phyloP scores from a whole-genome alignment of 2,329 filamentous ascomycete species.

The Colletotrichum limetticola region DNA sequence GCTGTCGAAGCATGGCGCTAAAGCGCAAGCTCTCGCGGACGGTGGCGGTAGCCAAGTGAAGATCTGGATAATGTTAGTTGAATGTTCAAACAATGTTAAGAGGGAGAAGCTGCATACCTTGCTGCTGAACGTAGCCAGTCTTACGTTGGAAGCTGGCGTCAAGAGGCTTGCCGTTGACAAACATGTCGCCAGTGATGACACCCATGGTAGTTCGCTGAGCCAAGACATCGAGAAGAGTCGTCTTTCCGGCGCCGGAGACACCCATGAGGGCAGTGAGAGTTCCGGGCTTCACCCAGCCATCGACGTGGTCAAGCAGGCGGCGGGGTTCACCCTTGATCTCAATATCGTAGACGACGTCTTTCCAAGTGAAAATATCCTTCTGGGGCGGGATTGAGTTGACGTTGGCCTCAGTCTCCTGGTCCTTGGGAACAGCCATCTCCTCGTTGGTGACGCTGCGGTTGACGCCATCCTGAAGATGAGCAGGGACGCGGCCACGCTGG shows the following conservation, averaged over 20 bases:
- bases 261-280: slow-evolving; percentile 85
- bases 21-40: slow-evolving; percentile 66
- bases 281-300: slow-evolving; percentile 91
- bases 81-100: neutral
- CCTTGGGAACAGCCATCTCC: slow-evolving; percentile 53
- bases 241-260: slow-evolving; percentile 61
- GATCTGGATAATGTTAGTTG: slow-evolving; percentile 50
- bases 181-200: slow-evolving; percentile 73
- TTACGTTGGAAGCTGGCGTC: slow-evolving; percentile 71
- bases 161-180: slow-evolving; percentile 69
- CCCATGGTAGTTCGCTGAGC: slow-evolving; percentile 67
- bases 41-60: slow-evolving; percentile 65
- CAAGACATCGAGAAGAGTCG: slow-evolving; percentile 54
- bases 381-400: slow-evolving; percentile 51
- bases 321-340: slow-evolving; percentile 79
- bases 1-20: slow-evolving; percentile 68
- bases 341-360: slow-evolving; percentile 76
- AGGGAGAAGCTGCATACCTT: slow-evolving; percentile 52
- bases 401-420: slow-evolving; percentile 52
- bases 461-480: slow-evolving; percentile 47
- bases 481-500: slow-evolving; percentile 62
- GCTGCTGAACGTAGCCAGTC: slow-evolving; percentile 75
- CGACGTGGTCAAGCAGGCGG: slow-evolving; percentile 81
- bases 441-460: slow-evolving; percentile 43
- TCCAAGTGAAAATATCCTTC: slow-evolving; percentile 79